Base-by-base conservation (phyloP, 768 basidiomycete species). In the Hemileccinum rubropunctum region DNA sequence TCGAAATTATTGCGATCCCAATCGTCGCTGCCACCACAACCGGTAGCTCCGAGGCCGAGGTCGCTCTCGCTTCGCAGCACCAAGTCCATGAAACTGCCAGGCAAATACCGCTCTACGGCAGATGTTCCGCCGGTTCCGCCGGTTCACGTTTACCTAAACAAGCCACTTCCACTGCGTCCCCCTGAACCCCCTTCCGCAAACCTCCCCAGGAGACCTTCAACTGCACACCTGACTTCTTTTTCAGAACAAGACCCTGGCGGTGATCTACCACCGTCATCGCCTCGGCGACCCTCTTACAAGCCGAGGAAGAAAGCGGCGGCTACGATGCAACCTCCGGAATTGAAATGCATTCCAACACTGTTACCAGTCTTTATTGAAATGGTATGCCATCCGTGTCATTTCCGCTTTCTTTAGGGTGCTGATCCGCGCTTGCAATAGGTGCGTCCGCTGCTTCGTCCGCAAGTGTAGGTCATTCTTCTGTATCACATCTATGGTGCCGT, bases 321-420 rank as follows among this genome's bases (percentile, higher is more conserved):
- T 38, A 60, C 71, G 8, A 66, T 88, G 38, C 79, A 82, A 56
- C 84, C 87, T 38, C 97, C 97, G 2, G 83, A 89, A 45, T 73
- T 98, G 41, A 71, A 75, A 41, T 78, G 86, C 60, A 81, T 98
- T 45, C 87, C 91, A n/a, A 76, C 82, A 52, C 66, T 99, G 18
- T 72, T 97, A 33, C 93, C 95, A 2, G 59, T 98, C 23, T 98
- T 98, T 66, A 79, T 87, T 38, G 97, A 98, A 72, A 83, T 98
- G 79, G 94, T 97, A 83, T 71, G 53, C 1, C 13, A 7, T 42
- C 9, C 12, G 17, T 30, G 35, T 38, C 14, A 13, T 9, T 45
- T 43, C 33, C 8, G 5, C 13, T 20, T 40, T 20, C 13, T 20
- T 40, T 20, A 23, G 27, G 20, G 17, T 17, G 9, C 54, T 64